Evolutionary conservation across 2,329 filamentous ascomycete species (phyloP), one percentile per base, ranked within the genome.

Genomic region (Setomelanomma holmii): DNA sequence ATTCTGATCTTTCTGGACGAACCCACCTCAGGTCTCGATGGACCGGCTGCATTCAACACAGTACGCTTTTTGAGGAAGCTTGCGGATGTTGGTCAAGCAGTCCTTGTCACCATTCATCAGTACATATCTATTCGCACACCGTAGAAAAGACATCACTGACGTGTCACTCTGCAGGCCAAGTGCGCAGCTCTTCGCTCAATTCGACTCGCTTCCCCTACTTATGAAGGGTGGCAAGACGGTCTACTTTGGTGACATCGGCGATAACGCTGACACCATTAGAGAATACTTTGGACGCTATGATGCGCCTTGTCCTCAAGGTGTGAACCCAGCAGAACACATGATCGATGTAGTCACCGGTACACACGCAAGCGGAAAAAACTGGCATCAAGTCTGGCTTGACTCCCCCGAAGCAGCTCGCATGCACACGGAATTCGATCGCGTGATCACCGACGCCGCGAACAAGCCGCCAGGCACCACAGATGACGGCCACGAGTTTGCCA

Each of bases 131-230:
- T n/a, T n/a, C n/a, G n/a, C n/a, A n/a, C n/a, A n/a, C n/a, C n/a
- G n/a, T n/a, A n/a, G n/a, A n/a, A n/a, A n/a, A n/a, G n/a, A n/a
- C n/a, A n/a, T n/a, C n/a, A n/a, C n/a, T n/a, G n/a, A 12, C 24
- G 6, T 30, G 24, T 36, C 14, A 16, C 11, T 7, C 16, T n/a
- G 34, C 16, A 36, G 34, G 24, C 45, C 45, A 8, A 45, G 91
- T 4, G 90, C 91, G 20, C 89, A 93, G 80, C 82, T 97, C 27
- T 96, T 97, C 79, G 89, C 96, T 71, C 86, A 89, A 47, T 97
- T 95, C 69, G 89, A 93, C 64, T 83, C 88, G 40, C 82, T 95
- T 4, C 81, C 93, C 21, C 88, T 93, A 75, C 79, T 93, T 77
- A 6, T 86, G 86, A 22, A 87, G 88, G 89, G 44, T 12, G 90